Evolutionary conservation across 306 rosid genomes (phyloP).

Genomic region (Lupinus albus): DNA sequence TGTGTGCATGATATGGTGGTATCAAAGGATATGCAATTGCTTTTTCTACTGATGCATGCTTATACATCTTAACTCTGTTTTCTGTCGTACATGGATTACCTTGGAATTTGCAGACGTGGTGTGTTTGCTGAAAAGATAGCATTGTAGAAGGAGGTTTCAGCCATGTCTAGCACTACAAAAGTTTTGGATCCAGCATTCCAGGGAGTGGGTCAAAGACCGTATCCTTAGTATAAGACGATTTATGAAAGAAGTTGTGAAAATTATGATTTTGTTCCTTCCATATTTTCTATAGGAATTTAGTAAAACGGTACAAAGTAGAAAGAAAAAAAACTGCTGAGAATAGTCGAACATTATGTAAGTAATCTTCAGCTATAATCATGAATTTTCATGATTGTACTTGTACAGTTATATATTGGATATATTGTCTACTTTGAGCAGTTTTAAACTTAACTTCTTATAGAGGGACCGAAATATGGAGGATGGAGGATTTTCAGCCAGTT

Average conservation of each 20-base stretch:
- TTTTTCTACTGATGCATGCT: slow-evolving; percentile 23
- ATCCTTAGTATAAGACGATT: slow-evolving; percentile 61
- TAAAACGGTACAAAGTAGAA: not conserved
- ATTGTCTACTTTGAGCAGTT: slow-evolving; percentile 41
- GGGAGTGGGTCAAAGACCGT: slow-evolving; percentile 95
- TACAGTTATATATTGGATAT: slow-evolving; percentile 29
- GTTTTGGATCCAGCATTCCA: slow-evolving; percentile 96
- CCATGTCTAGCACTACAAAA: slow-evolving; percentile 89
- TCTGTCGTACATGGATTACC: slow-evolving; percentile 44
- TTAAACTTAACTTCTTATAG: slow-evolving; percentile 73
- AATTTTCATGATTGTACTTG: slow-evolving; percentile 35
- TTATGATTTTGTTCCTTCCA: not conserved
- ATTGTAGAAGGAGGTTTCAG: slow-evolving; percentile 48
- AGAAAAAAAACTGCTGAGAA: not conserved
- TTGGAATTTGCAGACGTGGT: slow-evolving; percentile 43
- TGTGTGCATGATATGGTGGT: slow-evolving; percentile 30
- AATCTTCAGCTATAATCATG: slow-evolving; percentile 35
- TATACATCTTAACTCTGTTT: slow-evolving; percentile 40
- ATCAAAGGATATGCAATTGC: slow-evolving; percentile 23
- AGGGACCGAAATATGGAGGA: slow-evolving; percentile 98
- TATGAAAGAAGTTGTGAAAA: slow-evolving; percentile 34
- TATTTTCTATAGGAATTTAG: not conserved
- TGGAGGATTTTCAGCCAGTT: slow-evolving; percentile 93
- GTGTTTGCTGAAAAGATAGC: slow-evolving; percentile 45
- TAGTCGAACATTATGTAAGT: slow-evolving; percentile 3